These are phyloP conservation scores for Pichia sp. DNA, from an alignment of 1,139 yeast genomes.

Conservation along the genomic window DNA sequence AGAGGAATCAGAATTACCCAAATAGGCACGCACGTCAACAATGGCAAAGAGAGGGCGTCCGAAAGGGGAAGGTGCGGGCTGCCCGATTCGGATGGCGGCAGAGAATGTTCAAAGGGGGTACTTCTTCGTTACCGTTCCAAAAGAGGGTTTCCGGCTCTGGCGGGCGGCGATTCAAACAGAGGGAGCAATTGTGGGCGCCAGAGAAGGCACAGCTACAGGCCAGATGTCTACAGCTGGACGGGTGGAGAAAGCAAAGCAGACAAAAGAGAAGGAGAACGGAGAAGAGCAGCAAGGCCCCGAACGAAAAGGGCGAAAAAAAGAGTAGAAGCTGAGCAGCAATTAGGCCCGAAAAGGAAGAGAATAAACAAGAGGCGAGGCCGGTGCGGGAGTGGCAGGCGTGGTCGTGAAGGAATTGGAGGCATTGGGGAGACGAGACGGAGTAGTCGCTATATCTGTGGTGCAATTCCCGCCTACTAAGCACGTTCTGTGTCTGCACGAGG, in stretches of 20 bases:
- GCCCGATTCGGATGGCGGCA: background rate
- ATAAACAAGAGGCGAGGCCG: background rate
- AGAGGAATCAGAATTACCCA: background rate
- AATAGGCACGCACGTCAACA: slow-evolving; percentile 1
- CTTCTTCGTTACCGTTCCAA: no score
- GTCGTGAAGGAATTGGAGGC: background rate
- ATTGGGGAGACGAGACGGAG: background rate
- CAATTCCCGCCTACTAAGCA: background rate
- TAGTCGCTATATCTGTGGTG: background rate
- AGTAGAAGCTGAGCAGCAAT: background rate
- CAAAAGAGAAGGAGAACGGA: background rate
- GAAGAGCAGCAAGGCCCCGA: background rate
- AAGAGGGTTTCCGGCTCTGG: background rate
- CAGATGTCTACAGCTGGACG: background rate
- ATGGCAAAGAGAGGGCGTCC: background rate
- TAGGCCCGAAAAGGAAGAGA: slow-evolving; percentile 2
- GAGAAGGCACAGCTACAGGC: no score
- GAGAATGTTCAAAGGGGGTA: background rate
- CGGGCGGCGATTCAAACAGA: background rate
- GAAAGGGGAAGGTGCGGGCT: slow-evolving; percentile 1
- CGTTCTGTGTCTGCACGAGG: background rate
- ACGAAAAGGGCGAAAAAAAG: background rate
- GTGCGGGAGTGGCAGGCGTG: slow-evolving; percentile 1
- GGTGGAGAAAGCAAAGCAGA: background rate
- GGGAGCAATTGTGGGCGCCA: background rate